These are phyloP conservation scores for Diplosphaera chodatii DNA, from an alignment of 139 green algal species.

Conservation along the genomic window DNA sequence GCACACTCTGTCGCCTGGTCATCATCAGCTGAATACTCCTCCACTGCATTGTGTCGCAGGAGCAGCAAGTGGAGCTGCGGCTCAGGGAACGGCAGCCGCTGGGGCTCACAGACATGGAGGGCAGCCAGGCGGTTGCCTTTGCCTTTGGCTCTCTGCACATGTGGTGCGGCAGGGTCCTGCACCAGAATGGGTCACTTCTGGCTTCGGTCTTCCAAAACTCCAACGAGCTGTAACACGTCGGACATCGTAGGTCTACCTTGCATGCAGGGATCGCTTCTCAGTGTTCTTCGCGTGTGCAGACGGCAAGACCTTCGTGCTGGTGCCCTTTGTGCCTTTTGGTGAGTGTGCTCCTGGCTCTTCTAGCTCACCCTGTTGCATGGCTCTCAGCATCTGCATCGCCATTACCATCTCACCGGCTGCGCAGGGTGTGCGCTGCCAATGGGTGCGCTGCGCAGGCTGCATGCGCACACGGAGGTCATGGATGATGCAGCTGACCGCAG, in stretches of 20 bases:
- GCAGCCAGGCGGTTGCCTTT: constrained; percentile 32
- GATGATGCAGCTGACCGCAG: neutral
- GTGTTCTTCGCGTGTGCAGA: constrained; percentile 36
- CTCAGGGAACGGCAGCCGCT: constrained; percentile 15
- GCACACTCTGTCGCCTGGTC: too few relatives aligned
- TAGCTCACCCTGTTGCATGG: too few relatives aligned
- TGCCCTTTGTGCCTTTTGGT: constrained; percentile 50
- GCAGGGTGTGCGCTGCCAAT: neutral
- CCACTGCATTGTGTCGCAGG: constrained; percentile 12
- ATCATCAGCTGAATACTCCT: too few relatives aligned
- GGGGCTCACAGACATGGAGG: constrained; percentile 1
- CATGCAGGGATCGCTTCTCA: neutral
- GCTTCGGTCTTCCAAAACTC: too few relatives aligned
- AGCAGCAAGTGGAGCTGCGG: constrained; percentile 48
- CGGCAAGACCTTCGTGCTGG: constrained; percentile 39
- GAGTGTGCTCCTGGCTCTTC: too few relatives aligned
- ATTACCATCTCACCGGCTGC: too few relatives aligned
- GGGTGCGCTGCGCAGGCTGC: constrained; percentile 5
- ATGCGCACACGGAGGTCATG: neutral
- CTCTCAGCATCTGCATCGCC: too few relatives aligned
- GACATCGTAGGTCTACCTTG: neutral
- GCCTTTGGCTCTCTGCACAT: constrained; percentile 28
- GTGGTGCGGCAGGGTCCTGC: too few relatives aligned
- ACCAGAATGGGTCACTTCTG: too few relatives aligned
- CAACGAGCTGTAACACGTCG: too few relatives aligned